Base-by-base conservation (phyloP, 129 eudicot genomes). In the Glebionis coronaria region DNA sequence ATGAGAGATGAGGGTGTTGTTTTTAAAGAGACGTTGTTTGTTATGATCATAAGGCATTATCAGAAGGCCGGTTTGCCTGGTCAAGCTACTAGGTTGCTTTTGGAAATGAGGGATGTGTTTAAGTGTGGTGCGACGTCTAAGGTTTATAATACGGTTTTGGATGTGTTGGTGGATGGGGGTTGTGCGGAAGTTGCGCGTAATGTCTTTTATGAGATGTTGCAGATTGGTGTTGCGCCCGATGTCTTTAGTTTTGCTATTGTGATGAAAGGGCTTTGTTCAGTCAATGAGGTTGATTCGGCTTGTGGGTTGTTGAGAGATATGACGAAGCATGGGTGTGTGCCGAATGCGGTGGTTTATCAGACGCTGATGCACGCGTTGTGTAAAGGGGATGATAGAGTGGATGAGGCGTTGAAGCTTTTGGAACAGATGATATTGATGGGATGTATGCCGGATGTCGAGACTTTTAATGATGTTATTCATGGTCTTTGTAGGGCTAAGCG, bases 391-490 rank as follows among this genome's bases (percentile, higher is more conserved):
- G n/a, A n/a, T n/a, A 77, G 97, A 75, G 77, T 94, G 11, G 78
- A 90, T 69, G 97, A 94, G 0, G 90, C 85, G 0, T 58, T 83
- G 68, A 73, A 79, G 13, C 83, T 86, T 72, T 78, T 94, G 70
- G 97, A 89, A 72, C 87, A 90, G 79, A 94, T 94, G 99, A 79
- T 90, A 65, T 67, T 84, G 19, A 94, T 94, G 99, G 88, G 95
- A 9, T 94, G 99, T 57, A 73, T 76, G 14, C 95, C 99, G 0
- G 97, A 94, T 80, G 90, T 87, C 5, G 86, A 90, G 27, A 94
- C 97, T 59, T 94, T 89, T 74, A 90, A 89, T 69, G 95, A 90
- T 74, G 80, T 90, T 51, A 79, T 94, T 50, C 83, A 71, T 80
- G 88, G 88, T 4, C 97, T 94, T 69, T 94, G 99, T 75, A 76